phyloP scores from a whole-genome alignment of 345 rosid genomes.

The Barbarea vulgaris region DNA sequence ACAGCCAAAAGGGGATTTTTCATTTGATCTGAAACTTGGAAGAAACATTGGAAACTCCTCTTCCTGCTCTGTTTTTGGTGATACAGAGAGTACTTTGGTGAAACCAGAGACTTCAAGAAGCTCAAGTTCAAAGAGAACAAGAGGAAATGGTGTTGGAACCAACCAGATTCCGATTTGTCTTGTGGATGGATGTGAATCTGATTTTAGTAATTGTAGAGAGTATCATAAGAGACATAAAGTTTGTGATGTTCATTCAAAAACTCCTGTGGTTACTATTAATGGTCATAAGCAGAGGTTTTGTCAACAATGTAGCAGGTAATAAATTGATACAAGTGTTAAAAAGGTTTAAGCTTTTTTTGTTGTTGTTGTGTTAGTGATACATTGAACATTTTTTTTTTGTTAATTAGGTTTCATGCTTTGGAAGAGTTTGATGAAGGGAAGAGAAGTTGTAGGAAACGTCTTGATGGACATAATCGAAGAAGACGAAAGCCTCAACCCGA shows the following conservation, averaged over 20 bases:
- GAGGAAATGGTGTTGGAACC: slow-evolving; percentile 47
- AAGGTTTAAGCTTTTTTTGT: neutral
- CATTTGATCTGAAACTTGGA: slow-evolving; percentile 81
- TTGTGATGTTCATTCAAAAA: slow-evolving; percentile 86
- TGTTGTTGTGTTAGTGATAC: slow-evolving; percentile 14
- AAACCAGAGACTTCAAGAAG: slow-evolving; percentile 45
- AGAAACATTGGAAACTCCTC: slow-evolving; percentile 51
- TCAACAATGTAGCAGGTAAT: slow-evolving; percentile 96
- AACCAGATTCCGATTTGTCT: slow-evolving; percentile 60
- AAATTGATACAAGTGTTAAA: neutral
- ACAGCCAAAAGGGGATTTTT: slow-evolving; percentile 48
- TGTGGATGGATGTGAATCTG: slow-evolving; percentile 71
- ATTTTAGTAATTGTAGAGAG: slow-evolving; percentile 72
- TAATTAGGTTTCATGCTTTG: slow-evolving; percentile 40
- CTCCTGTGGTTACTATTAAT: slow-evolving; percentile 65
- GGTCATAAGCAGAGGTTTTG: slow-evolving; percentile 81
- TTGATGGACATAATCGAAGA: slow-evolving; percentile 48
- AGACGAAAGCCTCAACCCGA: slow-evolving; percentile 42
- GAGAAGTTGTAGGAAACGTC: slow-evolving; percentile 50
- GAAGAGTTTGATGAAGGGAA: slow-evolving; percentile 53
- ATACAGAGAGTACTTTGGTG: slow-evolving; percentile 39
- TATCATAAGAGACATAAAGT: slow-evolving; percentile 91
- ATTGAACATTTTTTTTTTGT: neutral
- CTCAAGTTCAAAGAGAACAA: slow-evolving; percentile 63
- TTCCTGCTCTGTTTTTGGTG: slow-evolving; percentile 26